Conservation (phyloP, 129 eudicot species). For the Ambrosia trifida region DNA sequence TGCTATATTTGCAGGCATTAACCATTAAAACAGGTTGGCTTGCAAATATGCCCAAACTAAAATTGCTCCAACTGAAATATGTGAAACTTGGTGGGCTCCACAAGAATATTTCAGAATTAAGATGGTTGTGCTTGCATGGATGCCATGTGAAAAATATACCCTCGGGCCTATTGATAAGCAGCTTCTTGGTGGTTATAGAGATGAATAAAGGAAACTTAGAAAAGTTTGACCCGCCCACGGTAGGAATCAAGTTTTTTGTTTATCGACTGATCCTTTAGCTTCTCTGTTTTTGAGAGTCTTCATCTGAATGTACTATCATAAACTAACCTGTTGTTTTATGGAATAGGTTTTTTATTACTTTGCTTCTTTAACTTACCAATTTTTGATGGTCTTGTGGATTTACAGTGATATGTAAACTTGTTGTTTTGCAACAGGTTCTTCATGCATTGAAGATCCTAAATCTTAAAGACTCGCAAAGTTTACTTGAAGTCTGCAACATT, state of each 20-base stretch:
- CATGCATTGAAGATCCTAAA: constrained; percentile 26
- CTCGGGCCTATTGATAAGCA: constrained; percentile 7
- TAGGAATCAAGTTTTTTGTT: not conserved
- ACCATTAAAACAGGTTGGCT: constrained; percentile 10
- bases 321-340: not conserved
- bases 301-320: not conserved
- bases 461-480: constrained; percentile 9
- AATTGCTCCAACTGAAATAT: constrained; percentile 26
- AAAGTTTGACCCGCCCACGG: constrained; percentile 22
- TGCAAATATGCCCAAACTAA: constrained; percentile 25
- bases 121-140: constrained; percentile 39
- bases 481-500: not conserved
- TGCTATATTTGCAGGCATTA: not conserved
- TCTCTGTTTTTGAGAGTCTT: not conserved
- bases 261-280: not conserved
- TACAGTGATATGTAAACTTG: not conserved
- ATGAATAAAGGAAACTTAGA: constrained; percentile 26
- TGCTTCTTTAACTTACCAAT: not conserved
- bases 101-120: constrained; percentile 28
- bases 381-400: no score
- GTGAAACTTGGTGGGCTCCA: constrained; percentile 25
- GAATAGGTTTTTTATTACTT: not conserved
- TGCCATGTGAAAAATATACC: constrained; percentile 16
- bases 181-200: constrained; percentile 35
- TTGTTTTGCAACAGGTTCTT: constrained; percentile 31